Evolutionary conservation across 2,329 filamentous ascomycete genomes (phyloP).

Genomic region (Chaetomiaceae sp.): DNA sequence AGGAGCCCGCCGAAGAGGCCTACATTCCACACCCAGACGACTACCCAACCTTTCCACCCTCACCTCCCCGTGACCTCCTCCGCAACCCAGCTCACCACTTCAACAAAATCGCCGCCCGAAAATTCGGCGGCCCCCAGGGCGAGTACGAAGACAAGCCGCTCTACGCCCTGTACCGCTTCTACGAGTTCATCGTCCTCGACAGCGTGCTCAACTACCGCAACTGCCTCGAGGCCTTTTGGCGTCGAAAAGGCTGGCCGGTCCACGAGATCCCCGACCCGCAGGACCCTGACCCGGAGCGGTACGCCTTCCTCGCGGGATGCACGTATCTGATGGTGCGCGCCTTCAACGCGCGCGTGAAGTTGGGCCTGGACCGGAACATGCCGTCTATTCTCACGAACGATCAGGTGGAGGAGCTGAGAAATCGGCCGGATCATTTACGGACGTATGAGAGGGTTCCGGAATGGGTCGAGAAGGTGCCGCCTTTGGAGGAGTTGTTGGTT

Average conservation of each 20-base stretch:
- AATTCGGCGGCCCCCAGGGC: neutral
- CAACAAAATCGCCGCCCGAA: neutral
- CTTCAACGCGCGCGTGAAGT: slow-evolving; percentile 2
- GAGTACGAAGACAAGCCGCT: neutral
- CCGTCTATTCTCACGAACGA: neutral
- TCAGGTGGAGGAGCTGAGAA: neutral
- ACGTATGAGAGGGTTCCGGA: neutral
- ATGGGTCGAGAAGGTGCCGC: neutral
- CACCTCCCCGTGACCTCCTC: neutral
- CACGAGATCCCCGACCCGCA: neutral
- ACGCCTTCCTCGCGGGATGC: neutral
- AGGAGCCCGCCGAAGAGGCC: too few relatives aligned
- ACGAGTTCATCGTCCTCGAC: slow-evolving; percentile 2
- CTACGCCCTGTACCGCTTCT: neutral
- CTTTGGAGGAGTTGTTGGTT: neutral
- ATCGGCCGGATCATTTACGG: neutral
- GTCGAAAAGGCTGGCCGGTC: neutral
- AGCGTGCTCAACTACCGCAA: neutral
- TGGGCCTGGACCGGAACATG: neutral
- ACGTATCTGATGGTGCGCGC: neutral
- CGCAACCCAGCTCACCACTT: neutral
- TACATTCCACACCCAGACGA: neutral
- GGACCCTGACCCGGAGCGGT: neutral
- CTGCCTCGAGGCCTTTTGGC: neutral
- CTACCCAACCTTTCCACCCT: neutral